Evolutionary conservation across 2,329 filamentous ascomycete species (phyloP).

Genomic region (Fusarium redolens): DNA sequence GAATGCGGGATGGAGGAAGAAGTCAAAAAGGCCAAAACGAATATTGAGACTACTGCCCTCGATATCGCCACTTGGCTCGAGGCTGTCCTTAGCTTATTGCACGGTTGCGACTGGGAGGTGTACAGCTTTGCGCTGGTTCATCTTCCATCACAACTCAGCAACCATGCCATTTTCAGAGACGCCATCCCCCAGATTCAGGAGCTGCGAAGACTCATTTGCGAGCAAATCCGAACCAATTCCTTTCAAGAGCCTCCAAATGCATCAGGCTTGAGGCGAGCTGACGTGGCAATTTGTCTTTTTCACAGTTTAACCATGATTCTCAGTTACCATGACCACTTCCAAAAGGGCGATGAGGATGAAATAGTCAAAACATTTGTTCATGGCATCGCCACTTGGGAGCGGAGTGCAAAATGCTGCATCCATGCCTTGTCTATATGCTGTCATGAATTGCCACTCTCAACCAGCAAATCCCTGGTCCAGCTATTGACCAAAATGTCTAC

Average conservation of each 20-base stretch:
- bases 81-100: slow-evolving; percentile 76
- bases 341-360: slow-evolving; percentile 87
- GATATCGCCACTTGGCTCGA: slow-evolving; percentile 80
- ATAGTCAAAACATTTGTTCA: slow-evolving; percentile 87
- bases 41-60: slow-evolving; percentile 59
- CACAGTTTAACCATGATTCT: slow-evolving; percentile 88
- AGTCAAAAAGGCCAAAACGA: slow-evolving; percentile 32
- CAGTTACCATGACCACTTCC: slow-evolving; percentile 88
- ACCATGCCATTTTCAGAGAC: slow-evolving; percentile 84
- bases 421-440: slow-evolving; percentile 95
- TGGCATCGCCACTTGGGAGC: slow-evolving; percentile 85
- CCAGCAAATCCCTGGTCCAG: slow-evolving; percentile 84
- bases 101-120: slow-evolving; percentile 86
- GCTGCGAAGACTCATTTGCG: slow-evolving; percentile 80
- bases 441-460: slow-evolving; percentile 89
- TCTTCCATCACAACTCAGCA: slow-evolving; percentile 87
- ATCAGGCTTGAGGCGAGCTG: slow-evolving; percentile 85
- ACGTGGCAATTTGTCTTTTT: slow-evolving; percentile 89
- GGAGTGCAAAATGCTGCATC: slow-evolving; percentile 91
- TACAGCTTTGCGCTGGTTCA: slow-evolving; percentile 92
- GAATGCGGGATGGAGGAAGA: slow-evolving; percentile 13
- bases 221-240: slow-evolving; percentile 80
- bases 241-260: slow-evolving; percentile 84
- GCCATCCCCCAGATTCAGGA: slow-evolving; percentile 80
- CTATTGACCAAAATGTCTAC: slow-evolving; percentile 94